Evolutionary conservation across 305 asterid species (phyloP).

Genomic region (Stenogyne calaminthoides): DNA sequence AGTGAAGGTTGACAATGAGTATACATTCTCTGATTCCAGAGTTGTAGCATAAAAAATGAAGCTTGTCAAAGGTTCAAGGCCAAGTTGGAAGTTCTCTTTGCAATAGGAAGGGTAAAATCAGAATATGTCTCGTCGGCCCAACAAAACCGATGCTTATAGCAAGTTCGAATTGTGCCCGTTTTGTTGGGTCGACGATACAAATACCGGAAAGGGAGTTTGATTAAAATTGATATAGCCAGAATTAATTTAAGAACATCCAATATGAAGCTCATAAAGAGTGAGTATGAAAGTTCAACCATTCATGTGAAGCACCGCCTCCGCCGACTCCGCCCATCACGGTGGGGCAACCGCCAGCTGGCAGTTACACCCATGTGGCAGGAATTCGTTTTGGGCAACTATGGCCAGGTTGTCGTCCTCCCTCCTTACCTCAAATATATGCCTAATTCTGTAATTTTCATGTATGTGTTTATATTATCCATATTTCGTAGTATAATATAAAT

Average conservation of each 20-base stretch:
- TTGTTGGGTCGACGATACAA: background rate
- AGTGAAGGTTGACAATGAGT: no score
- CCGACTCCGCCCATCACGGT: background rate
- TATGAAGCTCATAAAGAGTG: no score
- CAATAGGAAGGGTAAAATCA: background rate
- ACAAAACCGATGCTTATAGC: background rate
- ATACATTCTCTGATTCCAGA: background rate
- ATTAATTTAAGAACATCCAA: no score
- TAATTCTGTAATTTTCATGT: background rate
- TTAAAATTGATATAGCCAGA: background rate
- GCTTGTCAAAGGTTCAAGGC: background rate
- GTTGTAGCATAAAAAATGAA: background rate
- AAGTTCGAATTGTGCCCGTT: background rate
- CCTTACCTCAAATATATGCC: background rate
- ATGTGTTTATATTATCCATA: background rate
- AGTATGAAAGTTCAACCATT: background rate
- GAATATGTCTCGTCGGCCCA: background rate
- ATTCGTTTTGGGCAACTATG: conserved; percentile 2
- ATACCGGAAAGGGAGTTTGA: background rate
- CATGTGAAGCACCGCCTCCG: conserved; percentile 8
- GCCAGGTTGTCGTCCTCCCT: background rate
- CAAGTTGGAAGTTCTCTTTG: background rate
- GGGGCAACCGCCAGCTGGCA: background rate
- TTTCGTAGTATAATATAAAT: background rate
- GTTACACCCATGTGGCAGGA: conserved; percentile 1